phyloP scores from a whole-genome alignment of 192 early-diverging fungal genomes.

The Podila horticola region DNA sequence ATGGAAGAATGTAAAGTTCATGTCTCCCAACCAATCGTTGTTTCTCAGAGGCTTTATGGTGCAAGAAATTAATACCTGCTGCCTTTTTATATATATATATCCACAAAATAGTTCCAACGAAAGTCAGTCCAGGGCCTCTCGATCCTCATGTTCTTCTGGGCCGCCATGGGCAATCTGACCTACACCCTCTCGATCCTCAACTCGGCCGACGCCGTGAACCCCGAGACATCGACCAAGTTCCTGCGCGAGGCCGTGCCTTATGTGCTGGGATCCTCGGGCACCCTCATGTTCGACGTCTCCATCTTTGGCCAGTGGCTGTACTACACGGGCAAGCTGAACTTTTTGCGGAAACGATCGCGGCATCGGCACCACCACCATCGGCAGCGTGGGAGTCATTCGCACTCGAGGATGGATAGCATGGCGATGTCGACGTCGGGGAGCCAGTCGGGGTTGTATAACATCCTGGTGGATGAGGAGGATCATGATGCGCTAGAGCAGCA shows the following conservation, averaged over 20 bases:
- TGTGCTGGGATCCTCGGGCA: constrained; percentile 76
- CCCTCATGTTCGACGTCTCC: constrained; percentile 74
- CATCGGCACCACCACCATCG: constrained; percentile 22
- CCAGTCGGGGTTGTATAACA: constrained; percentile 27
- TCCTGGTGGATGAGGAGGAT: constrained; percentile 36
- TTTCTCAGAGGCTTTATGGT: not conserved
- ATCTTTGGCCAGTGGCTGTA: constrained; percentile 69
- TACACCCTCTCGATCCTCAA: constrained; percentile 66
- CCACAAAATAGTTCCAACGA: constrained; percentile 46
- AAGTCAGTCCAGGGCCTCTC: constrained; percentile 79
- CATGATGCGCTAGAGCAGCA: constrained; percentile 1
- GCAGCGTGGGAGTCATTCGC: constrained; percentile 6
- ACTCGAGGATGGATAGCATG: constrained; percentile 40
- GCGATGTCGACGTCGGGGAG: constrained; percentile 33
- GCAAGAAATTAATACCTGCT: not conserved
- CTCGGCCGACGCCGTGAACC: constrained; percentile 19
- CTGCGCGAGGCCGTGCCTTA: constrained; percentile 59
- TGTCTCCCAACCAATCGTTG: no score
- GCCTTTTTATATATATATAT: not conserved
- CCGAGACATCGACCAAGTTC: constrained; percentile 19
- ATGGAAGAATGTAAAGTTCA: constrained; percentile 65
- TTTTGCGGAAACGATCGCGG: not conserved
- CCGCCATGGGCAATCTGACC: constrained; percentile 75
- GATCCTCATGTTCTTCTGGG: constrained; percentile 77
- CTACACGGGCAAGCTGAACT: constrained; percentile 35